phyloP scores from a whole-genome alignment of 2,329 filamentous ascomycete genomes.

The Venturia effusa region DNA sequence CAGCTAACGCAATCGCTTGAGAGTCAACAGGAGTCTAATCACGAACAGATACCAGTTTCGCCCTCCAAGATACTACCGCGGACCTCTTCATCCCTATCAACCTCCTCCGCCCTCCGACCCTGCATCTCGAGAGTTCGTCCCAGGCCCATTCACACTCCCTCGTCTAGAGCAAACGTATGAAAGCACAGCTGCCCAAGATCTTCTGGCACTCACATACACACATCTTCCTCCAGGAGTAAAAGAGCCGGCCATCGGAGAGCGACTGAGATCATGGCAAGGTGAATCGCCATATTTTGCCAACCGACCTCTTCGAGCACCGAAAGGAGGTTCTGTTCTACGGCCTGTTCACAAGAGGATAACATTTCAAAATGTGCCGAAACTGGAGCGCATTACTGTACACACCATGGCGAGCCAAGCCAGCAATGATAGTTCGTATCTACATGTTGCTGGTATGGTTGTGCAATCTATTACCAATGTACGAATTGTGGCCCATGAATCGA shows the following conservation, averaged over 20 bases:
- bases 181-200: conserved; percentile 73
- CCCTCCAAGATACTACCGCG: conserved; percentile 87
- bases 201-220: conserved; percentile 79
- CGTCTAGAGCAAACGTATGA: conserved; percentile 86
- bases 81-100: conserved; percentile 85
- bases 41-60: conserved; percentile 77
- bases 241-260: conserved; percentile 45
- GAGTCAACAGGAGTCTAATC: neutral
- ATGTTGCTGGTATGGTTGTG: conserved; percentile 72
- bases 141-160: conserved; percentile 81
- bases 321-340: conserved; percentile 63
- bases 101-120: conserved; percentile 80
- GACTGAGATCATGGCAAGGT: conserved; percentile 76
- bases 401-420: conserved; percentile 57
- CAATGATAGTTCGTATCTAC: conserved; percentile 62
- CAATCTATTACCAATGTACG: conserved; percentile 77
- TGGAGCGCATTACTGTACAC: conserved; percentile 73
- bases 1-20: conserved; percentile 12
- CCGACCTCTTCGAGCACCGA: conserved; percentile 70
- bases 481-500: conserved; percentile 58
- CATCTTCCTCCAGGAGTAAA: conserved; percentile 72
- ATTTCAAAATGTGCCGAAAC: conserved; percentile 75
- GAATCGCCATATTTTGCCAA: conserved; percentile 93
- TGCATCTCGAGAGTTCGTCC: conserved; percentile 74
- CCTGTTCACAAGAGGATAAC: conserved; percentile 56